Evolutionary conservation across 2,329 filamentous ascomycete species (phyloP).

Genomic region (Blastomyces percursus): DNA sequence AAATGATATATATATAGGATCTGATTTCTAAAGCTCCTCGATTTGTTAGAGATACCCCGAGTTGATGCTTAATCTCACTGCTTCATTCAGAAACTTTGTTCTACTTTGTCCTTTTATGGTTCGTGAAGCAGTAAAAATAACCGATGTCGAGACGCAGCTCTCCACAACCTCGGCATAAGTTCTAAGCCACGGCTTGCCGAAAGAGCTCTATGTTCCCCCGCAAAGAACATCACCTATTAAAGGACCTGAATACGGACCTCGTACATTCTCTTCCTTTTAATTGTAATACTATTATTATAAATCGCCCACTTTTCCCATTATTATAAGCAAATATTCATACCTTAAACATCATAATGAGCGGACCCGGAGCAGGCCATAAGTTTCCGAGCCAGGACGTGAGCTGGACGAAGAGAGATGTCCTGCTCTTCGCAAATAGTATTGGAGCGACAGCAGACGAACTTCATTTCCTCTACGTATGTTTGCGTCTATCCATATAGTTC

Average conservation of each 20-base stretch:
- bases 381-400: constrained; percentile 64
- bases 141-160: neutral
- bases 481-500: neutral
- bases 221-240: neutral
- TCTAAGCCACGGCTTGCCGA: neutral
- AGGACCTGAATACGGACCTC: neutral
- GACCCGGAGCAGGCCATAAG: constrained; percentile 59
- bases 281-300: neutral
- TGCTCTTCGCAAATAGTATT: constrained; percentile 86
- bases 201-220: neutral
- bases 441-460: constrained; percentile 77
- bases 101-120: neutral
- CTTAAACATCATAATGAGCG: constrained; percentile 29
- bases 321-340: neutral
- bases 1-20: constrained; percentile 14
- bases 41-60: constrained; percentile 41
- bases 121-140: neutral
- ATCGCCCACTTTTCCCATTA: neutral
- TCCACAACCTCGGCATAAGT: constrained; percentile 1
- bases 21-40: constrained; percentile 38
- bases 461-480: constrained; percentile 75
- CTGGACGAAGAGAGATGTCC: constrained; percentile 78
- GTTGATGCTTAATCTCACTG: constrained; percentile 38
- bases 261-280: neutral
- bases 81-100: neutral